phyloP scores from a whole-genome alignment of 345 rosid genomes.

The Eucalyptus polyanthemos region DNA sequence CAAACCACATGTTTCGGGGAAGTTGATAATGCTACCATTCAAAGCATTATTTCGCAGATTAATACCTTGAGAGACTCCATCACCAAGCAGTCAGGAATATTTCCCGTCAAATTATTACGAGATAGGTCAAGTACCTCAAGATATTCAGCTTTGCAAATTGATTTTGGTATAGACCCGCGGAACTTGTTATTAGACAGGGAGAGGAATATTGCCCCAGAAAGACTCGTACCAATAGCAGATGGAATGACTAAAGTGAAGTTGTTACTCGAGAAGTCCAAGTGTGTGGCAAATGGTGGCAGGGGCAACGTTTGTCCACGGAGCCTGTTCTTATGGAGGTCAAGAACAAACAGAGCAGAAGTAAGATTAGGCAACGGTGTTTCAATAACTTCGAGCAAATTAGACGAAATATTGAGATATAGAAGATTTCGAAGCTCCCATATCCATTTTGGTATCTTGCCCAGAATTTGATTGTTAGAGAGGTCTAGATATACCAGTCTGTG shows the following conservation, averaged over 20 bases:
- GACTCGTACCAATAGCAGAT: background rate
- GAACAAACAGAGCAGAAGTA: background rate
- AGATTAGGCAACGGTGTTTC: background rate
- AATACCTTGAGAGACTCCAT: no score
- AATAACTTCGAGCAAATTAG: background rate
- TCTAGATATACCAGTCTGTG: no score
- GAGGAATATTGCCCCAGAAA: background rate
- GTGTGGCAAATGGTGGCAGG: background rate
- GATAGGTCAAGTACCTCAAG: background rate
- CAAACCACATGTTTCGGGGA: no score
- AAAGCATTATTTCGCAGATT: no score
- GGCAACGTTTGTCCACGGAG: background rate
- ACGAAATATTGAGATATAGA: background rate
- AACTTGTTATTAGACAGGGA: background rate
- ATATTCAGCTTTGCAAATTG: background rate
- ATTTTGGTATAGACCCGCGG: background rate
- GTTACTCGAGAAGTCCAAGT: background rate
- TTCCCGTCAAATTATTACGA: background rate
- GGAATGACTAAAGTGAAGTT: background rate
- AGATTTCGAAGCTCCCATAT: no score
- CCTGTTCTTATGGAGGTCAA: background rate
- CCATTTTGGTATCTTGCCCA: no score
- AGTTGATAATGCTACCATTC: no score
- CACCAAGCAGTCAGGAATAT: no score
- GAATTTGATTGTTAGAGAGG: no score